Evolutionary conservation across 371 early-diverging fungal genomes (phyloP).

Genomic region (Chytridium lagenaria): DNA sequence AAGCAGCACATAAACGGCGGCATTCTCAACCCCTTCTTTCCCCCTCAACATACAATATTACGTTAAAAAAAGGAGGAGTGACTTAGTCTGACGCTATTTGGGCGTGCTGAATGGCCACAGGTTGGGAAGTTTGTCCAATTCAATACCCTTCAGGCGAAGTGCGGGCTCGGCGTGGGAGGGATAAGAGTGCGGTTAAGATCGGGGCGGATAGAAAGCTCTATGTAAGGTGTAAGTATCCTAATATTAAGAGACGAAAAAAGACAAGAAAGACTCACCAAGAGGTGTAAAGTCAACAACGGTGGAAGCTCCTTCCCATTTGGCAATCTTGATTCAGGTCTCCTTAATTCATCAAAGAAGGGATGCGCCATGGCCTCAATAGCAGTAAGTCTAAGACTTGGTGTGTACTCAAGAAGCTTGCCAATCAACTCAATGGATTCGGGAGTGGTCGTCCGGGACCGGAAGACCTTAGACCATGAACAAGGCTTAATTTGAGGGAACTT

Average conservation of each 20-base stretch:
- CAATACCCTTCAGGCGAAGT: slow-evolving; percentile 65
- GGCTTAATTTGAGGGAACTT: slow-evolving; percentile 98
- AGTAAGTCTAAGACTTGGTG: slow-evolving; percentile 87
- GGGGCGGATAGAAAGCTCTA: slow-evolving; percentile 80
- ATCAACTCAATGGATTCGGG: slow-evolving; percentile 91
- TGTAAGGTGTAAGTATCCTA: background rate
- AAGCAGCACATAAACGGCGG: background rate
- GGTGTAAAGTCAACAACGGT: slow-evolving; percentile 88
- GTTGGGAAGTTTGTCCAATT: slow-evolving; percentile 69
- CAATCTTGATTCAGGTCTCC: slow-evolving; percentile 81
- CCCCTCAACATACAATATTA: background rate
- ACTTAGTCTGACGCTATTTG: slow-evolving; percentile 17
- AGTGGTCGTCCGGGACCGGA: slow-evolving; percentile 73
- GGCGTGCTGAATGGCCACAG: slow-evolving; percentile 52
- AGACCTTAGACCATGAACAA: slow-evolving; percentile 86
- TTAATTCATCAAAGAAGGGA: slow-evolving; percentile 96
- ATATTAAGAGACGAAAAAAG: no score
- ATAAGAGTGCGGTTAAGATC: slow-evolving; percentile 72
- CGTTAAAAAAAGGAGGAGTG: background rate
- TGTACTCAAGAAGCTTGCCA: slow-evolving; percentile 89
- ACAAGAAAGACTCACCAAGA: slow-evolving; percentile 76
- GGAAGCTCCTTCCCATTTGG: slow-evolving; percentile 84
- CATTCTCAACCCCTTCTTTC: background rate
- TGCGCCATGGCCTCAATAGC: slow-evolving; percentile 96
- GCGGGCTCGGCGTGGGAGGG: slow-evolving; percentile 73